These are phyloP conservation scores for Domatiomyces globalis DNA, from an alignment of 2,329 filamentous ascomycete genomes.

Conservation along the genomic window DNA sequence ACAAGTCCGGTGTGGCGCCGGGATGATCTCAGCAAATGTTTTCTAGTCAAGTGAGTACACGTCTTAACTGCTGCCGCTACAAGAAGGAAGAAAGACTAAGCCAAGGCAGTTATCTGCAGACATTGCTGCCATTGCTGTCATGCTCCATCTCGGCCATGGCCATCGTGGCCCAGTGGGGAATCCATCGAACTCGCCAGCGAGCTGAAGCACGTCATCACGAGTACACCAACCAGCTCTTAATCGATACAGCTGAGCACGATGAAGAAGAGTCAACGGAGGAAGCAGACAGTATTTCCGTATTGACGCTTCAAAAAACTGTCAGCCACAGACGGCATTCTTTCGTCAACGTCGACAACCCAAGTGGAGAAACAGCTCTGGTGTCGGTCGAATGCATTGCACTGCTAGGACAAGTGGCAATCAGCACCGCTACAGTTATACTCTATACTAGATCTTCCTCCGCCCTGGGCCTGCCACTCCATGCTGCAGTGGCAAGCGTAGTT, in stretches of 20 bases:
- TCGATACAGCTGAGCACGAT: slow-evolving; percentile 44
- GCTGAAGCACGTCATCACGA: slow-evolving; percentile 1
- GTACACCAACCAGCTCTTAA: slow-evolving; percentile 22
- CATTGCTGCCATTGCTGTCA: slow-evolving; percentile 61
- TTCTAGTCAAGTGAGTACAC: slow-evolving; percentile 39
- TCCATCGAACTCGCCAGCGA: slow-evolving; percentile 1
- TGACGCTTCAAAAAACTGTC: slow-evolving; percentile 42
- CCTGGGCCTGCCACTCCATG: slow-evolving; percentile 44
- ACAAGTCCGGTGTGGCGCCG: slow-evolving; percentile 43
- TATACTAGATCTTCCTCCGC: slow-evolving; percentile 41
- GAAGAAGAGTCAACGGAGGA: slow-evolving; percentile 29
- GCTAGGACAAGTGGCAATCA: slow-evolving; percentile 54
- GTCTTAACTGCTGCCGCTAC: neutral
- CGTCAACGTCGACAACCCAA: slow-evolving; percentile 61
- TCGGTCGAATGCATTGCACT: slow-evolving; percentile 63
- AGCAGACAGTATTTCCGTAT: slow-evolving; percentile 37
- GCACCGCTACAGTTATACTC: slow-evolving; percentile 49
- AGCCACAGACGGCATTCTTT: slow-evolving; percentile 34
- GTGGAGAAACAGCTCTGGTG: slow-evolving; percentile 56
- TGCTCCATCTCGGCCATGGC: slow-evolving; percentile 56
- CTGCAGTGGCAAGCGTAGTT: slow-evolving; percentile 42
- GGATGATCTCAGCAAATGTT: slow-evolving; percentile 50
- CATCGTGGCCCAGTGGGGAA: slow-evolving; percentile 28
- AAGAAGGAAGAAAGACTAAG: slow-evolving; percentile 1
- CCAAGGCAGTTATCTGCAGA: slow-evolving; percentile 55